These are phyloP conservation scores for Cladochytrium replicatum DNA, from an alignment of 192 early-diverging fungal genomes.

Conservation along the genomic window DNA sequence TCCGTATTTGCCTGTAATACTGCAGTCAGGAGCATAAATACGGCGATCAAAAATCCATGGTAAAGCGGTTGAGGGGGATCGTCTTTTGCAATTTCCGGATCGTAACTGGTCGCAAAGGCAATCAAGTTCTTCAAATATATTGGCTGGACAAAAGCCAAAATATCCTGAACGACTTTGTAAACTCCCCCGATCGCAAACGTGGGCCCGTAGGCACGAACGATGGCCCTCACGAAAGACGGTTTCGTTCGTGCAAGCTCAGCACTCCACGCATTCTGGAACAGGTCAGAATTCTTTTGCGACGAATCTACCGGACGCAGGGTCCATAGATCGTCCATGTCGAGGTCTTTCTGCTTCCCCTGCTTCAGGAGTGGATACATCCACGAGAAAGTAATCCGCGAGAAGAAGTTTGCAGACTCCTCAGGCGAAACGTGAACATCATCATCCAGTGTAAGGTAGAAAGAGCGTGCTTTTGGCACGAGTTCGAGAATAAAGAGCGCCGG, in stretches of 20 bases:
- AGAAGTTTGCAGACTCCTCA: conserved; percentile 74
- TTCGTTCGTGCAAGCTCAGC: conserved; percentile 47
- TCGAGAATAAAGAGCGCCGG: conserved; percentile 31
- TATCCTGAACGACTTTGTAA: conserved; percentile 70
- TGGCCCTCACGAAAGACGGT: conserved; percentile 65
- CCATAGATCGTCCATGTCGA: conserved; percentile 69
- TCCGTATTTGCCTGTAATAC: no score
- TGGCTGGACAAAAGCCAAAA: conserved; percentile 70
- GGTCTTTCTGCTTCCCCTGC: conserved; percentile 61
- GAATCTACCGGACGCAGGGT: conserved; percentile 46
- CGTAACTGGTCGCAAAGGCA: conserved; percentile 30
- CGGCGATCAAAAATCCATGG: conserved; percentile 78
- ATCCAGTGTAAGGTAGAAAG: conserved; percentile 26
- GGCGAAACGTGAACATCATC: conserved; percentile 39
- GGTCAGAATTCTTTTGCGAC: conserved; percentile 43
- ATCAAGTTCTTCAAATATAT: conserved; percentile 64
- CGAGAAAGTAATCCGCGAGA: conserved; percentile 68
- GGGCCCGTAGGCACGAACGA: conserved; percentile 48
- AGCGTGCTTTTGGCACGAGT: conserved; percentile 24
- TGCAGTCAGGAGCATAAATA: conserved; percentile 13
- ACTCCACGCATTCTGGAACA: conserved; percentile 65
- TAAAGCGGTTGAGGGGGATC: conserved; percentile 45
- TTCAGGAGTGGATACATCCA: conserved; percentile 89
- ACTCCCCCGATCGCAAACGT: conserved; percentile 62
- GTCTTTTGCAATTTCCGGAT: conserved; percentile 9